Percentiles rank a stretch among this genome's conserved stretches.
Evolutionary conservation across 2,329 filamentous ascomycete species (phyloP).

Genomic region (Fusarium marasasianum): DNA sequence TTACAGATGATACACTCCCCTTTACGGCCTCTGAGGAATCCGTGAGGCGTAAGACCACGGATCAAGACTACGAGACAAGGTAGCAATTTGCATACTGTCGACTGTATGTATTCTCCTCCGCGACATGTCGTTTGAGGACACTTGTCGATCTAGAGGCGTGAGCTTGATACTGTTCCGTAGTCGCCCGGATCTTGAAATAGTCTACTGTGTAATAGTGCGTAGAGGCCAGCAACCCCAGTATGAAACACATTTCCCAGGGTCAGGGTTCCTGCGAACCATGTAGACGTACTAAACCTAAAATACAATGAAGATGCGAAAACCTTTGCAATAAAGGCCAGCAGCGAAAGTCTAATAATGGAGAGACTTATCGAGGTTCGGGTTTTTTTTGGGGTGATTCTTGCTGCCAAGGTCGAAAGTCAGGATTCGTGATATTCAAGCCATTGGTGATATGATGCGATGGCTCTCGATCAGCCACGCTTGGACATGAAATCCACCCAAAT

Average conservation of each 20-base stretch:
- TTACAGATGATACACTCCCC: neutral
- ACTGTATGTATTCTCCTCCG: neutral
- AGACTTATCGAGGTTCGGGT: neutral
- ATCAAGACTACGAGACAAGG: neutral
- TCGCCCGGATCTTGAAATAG: slow-evolving; percentile 10
- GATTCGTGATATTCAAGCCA: neutral
- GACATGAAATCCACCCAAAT: slow-evolving; percentile 1
- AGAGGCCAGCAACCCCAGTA: slow-evolving; percentile 18
- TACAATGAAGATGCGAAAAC: slow-evolving; percentile 17
- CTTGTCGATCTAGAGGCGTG: neutral
- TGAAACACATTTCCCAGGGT: slow-evolving; percentile 30
- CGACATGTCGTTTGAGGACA: neutral
- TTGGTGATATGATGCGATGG: neutral
- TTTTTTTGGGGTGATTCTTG: neutral
- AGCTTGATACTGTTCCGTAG: neutral
- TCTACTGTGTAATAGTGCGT: neutral
- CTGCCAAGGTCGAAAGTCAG: neutral
- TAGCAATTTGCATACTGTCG: neutral
- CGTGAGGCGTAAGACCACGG: neutral
- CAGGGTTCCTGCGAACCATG: slow-evolving; percentile 17
- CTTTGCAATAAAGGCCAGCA: neutral
- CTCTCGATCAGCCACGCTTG: neutral
- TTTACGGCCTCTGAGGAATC: neutral
- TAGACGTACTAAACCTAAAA: slow-evolving; percentile 18
- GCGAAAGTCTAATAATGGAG: neutral